Evolutionary conservation across 2,329 filamentous ascomycete genomes (phyloP), one percentile per base, ranked within the genome.

Genomic region (Arachnomyces sp.): DNA sequence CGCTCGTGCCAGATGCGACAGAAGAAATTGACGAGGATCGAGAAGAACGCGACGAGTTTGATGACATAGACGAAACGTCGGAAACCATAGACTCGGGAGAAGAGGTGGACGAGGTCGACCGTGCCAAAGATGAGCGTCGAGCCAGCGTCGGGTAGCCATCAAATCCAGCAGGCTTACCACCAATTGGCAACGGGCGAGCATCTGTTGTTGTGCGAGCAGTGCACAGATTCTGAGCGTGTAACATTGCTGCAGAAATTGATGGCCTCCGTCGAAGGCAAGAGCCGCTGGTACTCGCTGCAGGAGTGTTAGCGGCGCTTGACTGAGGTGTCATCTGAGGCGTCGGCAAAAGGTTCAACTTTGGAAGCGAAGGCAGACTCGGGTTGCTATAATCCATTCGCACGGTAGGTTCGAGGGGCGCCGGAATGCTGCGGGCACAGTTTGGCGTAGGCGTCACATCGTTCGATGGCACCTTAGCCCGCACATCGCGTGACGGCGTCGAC

Each of bases 381-480:
- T 30, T 32, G 4, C 6, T 16, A 28, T 21, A 30, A 32, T 46
- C 28, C 43, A 42, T 21, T 16, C 34, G 12, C 13, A n/a, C 29
- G 29, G 7, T 11, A 31, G 34, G 15, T 29, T 39, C 28, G 39
- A 46, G 2, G 51, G 84, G 86, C 14, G 68, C 67, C 0, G 89
- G 86, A 52, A 95, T 95, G 0, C 88, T 94, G 21, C 93, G 81
- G 56, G 88, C 95, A 59, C 95, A 96, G 21, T 9, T 25, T 25
- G 21, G 21, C 21, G 21, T 25, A 25, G 21, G 9, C 9, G 21
- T 25, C 21, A 25, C 21, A 25, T 25, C 21, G 9, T 5, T 25
- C 9, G 21, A 9, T 5, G 21, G 9, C 5, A 25, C 21, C 21
- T 25, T 25, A 5, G 21, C 21, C n/a, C n/a, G n/a, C n/a, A 42